Conservation (phyloP, 495 filamentous ascomycete genomes). For the Penicillium lividum region DNA sequence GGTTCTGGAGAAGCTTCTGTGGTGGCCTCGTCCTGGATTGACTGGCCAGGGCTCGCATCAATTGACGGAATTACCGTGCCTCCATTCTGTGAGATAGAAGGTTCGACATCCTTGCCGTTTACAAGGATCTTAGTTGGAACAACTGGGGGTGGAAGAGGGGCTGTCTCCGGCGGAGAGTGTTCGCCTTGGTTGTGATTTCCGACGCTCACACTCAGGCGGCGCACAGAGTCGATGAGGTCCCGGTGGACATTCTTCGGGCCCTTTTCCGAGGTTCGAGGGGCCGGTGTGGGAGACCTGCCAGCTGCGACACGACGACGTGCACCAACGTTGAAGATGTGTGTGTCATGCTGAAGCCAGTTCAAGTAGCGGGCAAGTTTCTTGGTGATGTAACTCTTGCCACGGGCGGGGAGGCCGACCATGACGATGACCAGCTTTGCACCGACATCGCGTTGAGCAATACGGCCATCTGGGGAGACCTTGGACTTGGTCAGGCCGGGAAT, state of each 20-base stretch:
- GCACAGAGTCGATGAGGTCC: constrained; percentile 46
- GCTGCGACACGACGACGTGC: constrained; percentile 82
- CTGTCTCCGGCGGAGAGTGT: constrained; percentile 30
- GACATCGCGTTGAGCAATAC: constrained; percentile 88
- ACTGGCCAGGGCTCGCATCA: constrained; percentile 23
- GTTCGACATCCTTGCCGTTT: constrained; percentile 44
- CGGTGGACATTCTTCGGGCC: constrained; percentile 37
- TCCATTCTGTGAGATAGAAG: constrained; percentile 25
- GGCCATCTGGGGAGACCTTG: constrained; percentile 89
- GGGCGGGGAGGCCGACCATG: constrained; percentile 94
- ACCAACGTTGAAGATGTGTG: constrained; percentile 95
- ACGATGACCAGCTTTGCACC: constrained; percentile 95
- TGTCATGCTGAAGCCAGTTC: constrained; percentile 96
- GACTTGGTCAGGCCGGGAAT: constrained; percentile 90
- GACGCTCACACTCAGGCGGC: constrained; percentile 46
- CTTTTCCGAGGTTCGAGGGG: constrained; percentile 21
- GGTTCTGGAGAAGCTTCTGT: constrained; percentile 47
- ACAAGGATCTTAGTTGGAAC: constrained; percentile 51
- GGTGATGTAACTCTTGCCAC: constrained; percentile 97
- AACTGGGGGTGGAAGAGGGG: constrained; percentile 38
- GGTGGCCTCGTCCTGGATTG: constrained; percentile 22
- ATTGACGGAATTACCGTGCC: constrained; percentile 34
- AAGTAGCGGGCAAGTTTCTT: constrained; percentile 95
- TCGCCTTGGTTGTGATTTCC: constrained; percentile 28
- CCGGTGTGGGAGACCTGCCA: constrained; percentile 48